Evolutionary conservation across 2,329 filamentous ascomycete genomes (phyloP).

Genomic region (Pseudopithomyces chartarum): DNA sequence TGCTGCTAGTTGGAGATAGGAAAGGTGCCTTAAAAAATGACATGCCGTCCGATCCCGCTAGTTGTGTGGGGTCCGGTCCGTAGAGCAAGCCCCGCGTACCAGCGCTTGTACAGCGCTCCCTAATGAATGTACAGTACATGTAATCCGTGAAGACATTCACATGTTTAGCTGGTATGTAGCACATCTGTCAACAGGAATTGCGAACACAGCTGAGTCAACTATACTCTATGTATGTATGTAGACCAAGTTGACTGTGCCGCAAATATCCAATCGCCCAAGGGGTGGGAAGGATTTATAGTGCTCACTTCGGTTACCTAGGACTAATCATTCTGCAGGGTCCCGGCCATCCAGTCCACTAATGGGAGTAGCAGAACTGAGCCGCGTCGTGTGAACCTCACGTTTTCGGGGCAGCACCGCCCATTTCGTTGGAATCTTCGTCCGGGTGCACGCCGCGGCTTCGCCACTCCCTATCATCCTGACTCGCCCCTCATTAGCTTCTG

Average conservation of each 20-base stretch:
- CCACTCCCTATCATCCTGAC: background rate
- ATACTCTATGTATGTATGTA: too few species aligned
- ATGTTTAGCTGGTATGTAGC: too few species aligned
- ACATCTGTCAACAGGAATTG: too few species aligned
- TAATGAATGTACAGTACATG: background rate
- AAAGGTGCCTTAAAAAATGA: background rate
- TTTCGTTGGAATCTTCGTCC: background rate
- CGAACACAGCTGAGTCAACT: too few species aligned
- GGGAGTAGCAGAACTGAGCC: background rate
- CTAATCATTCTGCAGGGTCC: background rate
- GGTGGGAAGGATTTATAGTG: background rate
- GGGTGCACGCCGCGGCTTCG: background rate
- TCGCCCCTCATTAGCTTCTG: background rate
- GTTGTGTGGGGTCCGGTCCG: background rate
- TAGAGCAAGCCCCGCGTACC: background rate
- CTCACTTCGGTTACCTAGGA: background rate
- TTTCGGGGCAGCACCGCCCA: background rate
- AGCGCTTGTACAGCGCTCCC: background rate
- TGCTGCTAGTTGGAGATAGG: background rate
- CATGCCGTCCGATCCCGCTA: background rate
- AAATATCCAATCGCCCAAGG: background rate
- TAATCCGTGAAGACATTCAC: too few species aligned
- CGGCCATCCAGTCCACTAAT: background rate
- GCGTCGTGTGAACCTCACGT: background rate
- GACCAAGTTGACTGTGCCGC: background rate